Conservation (phyloP, 208 protist species). For the Leishmania martiniquensis region DNA sequence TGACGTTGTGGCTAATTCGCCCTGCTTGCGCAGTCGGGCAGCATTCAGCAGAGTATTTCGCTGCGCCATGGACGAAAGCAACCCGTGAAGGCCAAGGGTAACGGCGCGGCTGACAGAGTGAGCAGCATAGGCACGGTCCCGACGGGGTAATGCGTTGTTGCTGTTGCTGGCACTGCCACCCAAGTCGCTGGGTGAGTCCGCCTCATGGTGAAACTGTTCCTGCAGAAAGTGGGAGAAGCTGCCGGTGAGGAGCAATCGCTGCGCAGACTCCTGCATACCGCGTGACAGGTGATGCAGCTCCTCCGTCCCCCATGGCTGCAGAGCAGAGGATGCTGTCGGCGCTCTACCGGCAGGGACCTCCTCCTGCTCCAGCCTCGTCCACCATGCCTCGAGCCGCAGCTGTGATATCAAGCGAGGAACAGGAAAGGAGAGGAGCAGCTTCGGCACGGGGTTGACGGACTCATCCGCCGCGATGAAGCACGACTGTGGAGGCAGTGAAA, state of each 20-base stretch:
- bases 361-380: slow-evolving; percentile 7
- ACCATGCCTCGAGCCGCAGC: slow-evolving; percentile 25
- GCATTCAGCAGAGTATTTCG: slow-evolving; percentile 12
- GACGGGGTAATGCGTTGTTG: neutral
- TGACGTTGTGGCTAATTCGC: neutral
- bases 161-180: neutral
- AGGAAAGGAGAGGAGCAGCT: slow-evolving; percentile 59
- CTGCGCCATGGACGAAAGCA: slow-evolving; percentile 13
- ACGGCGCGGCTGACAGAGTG: slow-evolving; percentile 5
- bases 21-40: neutral
- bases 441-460: slow-evolving; percentile 42
- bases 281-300: slow-evolving; percentile 30
- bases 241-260: slow-evolving; percentile 35
- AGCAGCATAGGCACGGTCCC: neutral
- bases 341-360: neutral
- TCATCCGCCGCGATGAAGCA: slow-evolving; percentile 29
- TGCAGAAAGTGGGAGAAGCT: slow-evolving; percentile 40
- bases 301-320: slow-evolving; percentile 3
- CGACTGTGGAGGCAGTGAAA: slow-evolving; percentile 19
- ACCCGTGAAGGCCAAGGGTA: slow-evolving; percentile 3
- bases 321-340: neutral
- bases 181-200: neutral
- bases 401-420: slow-evolving; percentile 36
- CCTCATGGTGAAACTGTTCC: slow-evolving; percentile 49
- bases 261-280: slow-evolving; percentile 41